Percentiles rank a stretch among this genome's conserved stretches.
Conservation (phyloP, 2,329 filamentous ascomycete genomes). For the Pochonia chlamydosporia region DNA sequence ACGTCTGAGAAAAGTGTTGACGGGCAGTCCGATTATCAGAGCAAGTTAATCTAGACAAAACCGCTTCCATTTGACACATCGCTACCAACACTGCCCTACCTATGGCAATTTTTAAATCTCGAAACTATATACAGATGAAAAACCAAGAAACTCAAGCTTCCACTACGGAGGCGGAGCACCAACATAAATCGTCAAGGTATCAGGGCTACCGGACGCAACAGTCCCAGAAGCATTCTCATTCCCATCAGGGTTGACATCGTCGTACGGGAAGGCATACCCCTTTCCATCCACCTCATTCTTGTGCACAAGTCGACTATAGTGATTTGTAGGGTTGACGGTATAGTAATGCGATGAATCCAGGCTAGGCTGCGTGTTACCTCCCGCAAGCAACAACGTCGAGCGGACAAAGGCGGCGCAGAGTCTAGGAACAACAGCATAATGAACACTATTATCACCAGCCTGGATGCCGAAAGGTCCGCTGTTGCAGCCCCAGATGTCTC, state of each 20-base stretch:
- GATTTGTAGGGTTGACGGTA: slow-evolving; percentile 36
- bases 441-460: slow-evolving; percentile 30
- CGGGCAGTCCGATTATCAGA: too few relatives aligned
- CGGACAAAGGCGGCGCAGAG: slow-evolving; percentile 45
- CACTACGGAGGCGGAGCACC: slow-evolving; percentile 14
- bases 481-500: slow-evolving; percentile 47
- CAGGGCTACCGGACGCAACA: slow-evolving; percentile 18
- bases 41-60: too few relatives aligned
- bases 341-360: slow-evolving; percentile 35
- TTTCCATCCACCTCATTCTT: slow-evolving; percentile 49
- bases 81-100: too few relatives aligned
- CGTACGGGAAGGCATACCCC: slow-evolving; percentile 63
- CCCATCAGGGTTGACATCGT: slow-evolving; percentile 57
- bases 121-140: too few relatives aligned
- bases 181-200: slow-evolving; percentile 22
- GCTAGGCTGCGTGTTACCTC: slow-evolving; percentile 40
- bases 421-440: slow-evolving; percentile 37
- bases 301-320: slow-evolving; percentile 57
- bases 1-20: too few relatives aligned
- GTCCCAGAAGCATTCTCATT: slow-evolving; percentile 39
- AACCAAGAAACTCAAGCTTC: too few relatives aligned
- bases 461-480: slow-evolving; percentile 36
- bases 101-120: too few relatives aligned
- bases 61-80: too few relatives aligned
- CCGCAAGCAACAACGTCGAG: slow-evolving; percentile 37